Percentiles rank a stretch among this genome's conserved stretches.
These are phyloP conservation scores for Colletotrichum lentis DNA, from an alignment of 2,329 filamentous ascomycete species.

Conservation along the genomic window DNA sequence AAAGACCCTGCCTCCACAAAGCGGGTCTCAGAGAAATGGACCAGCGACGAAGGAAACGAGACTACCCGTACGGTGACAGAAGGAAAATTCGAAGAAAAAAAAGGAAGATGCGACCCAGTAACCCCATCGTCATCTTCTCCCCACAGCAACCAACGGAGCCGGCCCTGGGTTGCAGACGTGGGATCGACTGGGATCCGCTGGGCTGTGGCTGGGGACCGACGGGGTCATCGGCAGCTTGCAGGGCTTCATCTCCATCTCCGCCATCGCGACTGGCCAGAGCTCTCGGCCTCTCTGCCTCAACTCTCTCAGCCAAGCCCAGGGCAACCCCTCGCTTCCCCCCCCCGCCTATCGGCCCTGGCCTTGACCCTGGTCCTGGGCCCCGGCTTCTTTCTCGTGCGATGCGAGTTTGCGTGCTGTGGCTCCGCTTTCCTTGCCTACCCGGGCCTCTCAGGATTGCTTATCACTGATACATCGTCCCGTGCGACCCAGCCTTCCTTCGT, in stretches of 20 bases:
- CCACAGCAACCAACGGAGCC: conserved; percentile 37
- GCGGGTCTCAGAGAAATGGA: conserved; percentile 26
- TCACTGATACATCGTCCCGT: conserved; percentile 27
- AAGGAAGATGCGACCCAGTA: conserved; percentile 23
- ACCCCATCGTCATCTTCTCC: conserved; percentile 38
- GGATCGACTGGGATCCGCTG: conserved; percentile 32
- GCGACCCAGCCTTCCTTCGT: conserved; percentile 15
- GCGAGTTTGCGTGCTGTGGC: conserved; percentile 27
- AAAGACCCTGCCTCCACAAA: conserved; percentile 22
- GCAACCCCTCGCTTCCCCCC: conserved; percentile 29
- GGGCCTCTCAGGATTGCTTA: conserved; percentile 21
- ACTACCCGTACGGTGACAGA: conserved; percentile 15
- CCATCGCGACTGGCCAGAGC: conserved; percentile 34
- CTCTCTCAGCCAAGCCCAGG: conserved; percentile 29
- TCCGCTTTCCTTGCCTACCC: conserved; percentile 13
- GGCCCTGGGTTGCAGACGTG: conserved; percentile 36
- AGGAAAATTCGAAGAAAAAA: conserved; percentile 19
- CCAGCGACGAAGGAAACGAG: conserved; percentile 28
- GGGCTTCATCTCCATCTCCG: conserved; percentile 35
- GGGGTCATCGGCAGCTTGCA: conserved; percentile 30
- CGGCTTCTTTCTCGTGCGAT: conserved; percentile 17
- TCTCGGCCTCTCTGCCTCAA: conserved; percentile 31
- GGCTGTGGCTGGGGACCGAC: conserved; percentile 20
- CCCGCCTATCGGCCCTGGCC: conserved; percentile 29
- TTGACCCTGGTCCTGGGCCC: conserved; percentile 18